Evolutionary conservation across 2,329 filamentous ascomycete species (phyloP), one percentile per base, ranked within the genome.

Genomic region (Aspergillus hiratsukae): DNA sequence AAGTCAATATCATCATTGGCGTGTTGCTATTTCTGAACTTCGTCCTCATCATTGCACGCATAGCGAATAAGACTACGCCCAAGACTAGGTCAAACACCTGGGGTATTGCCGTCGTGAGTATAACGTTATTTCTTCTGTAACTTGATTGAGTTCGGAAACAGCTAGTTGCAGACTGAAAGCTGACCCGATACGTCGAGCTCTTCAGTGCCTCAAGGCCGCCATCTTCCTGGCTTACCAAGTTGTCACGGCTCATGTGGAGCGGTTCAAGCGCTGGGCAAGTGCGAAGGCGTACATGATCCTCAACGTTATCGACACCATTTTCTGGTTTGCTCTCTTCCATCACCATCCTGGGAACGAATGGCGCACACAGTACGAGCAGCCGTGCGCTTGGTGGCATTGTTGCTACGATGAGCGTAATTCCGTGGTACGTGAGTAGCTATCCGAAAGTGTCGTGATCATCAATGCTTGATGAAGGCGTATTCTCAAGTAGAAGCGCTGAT

Each of bases 271-370:
- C 52, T 68, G 63, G 66, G 64, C 55, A 4, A 68, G 61, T 11
- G 49, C 54, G 1, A 65, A 63, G 50, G 64, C 52, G 7, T 59
- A 66, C 19, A 60, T 64, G 53, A 56, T 61, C 2, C 50, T 68
- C 9, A 60, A 62, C 19, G 56, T 66, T 1, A 62, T 67, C 10
- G 66, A 68, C 11, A 67, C 63, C 0, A 37, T 68, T 2, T 66
- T 68, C 21, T 68, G 64, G 63, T 63, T 67, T 19, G 64, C 59
- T 0, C 48, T 67, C 1, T 65, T 66, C n/a, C 8, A 61, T 67
- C 35, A 61, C 55, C 2, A 61, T 66, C 1, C 57, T 66, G 55
- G 63, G 60, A 0, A 53, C 62, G 2, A 51, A 19, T 4, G 56
- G 54, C 0, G 49, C 56, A 2, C 27, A 27, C 14, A 64, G 55